Evolutionary conservation across 2,329 filamentous ascomycete species (phyloP), one percentile per base, ranked within the genome.

Genomic region (Tolypocladium pustulatum): DNA sequence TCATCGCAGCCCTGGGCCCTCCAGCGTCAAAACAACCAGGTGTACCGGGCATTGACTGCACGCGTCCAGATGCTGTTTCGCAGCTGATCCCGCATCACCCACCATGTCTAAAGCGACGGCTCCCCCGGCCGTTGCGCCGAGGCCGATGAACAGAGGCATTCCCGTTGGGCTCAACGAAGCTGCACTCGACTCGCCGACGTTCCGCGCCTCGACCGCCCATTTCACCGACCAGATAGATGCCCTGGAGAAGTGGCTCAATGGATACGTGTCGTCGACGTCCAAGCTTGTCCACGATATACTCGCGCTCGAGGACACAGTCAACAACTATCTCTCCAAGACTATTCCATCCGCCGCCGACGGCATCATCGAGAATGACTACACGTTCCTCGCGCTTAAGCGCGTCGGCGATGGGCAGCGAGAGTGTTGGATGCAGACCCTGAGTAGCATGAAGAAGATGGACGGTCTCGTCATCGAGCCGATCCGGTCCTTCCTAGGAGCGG

Each of bases 281-380:
- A 83, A 79, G 67, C 73, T 85, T 40, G 75, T 81, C 3, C 79
- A 83, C 71, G 82, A 85, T 70, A 81, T 95, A 61, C 78, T 84
- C 56, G 81, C 84, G 2, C 81, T 99, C 63, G 94, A 99, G 69
- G 84, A 87, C 58, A 82, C 88, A 12, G 86, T 97, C 66, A 89
- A 89, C 71, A 79, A 77, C 58, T 94, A 94, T 69, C 78, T 97
- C 22, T 77, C 84, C 61, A 87, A 89, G 64, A 87, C 90, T 36
- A 82, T 87, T n/a, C 90, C 90, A 32, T 82, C 86, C 58, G 80
- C 91, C 58, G 90, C 89, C 60, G 92, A 97, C 72, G 88, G 89
- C 57, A 83, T 93, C 57, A 80, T 99, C 68, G 94, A 99, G 70
- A 91, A 96, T 75, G 94, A 99, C 75, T 97, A 97, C 72, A 94